Conservation (phyloP, 1,139 yeast genomes). For the Taphrina flavorubra region DNA sequence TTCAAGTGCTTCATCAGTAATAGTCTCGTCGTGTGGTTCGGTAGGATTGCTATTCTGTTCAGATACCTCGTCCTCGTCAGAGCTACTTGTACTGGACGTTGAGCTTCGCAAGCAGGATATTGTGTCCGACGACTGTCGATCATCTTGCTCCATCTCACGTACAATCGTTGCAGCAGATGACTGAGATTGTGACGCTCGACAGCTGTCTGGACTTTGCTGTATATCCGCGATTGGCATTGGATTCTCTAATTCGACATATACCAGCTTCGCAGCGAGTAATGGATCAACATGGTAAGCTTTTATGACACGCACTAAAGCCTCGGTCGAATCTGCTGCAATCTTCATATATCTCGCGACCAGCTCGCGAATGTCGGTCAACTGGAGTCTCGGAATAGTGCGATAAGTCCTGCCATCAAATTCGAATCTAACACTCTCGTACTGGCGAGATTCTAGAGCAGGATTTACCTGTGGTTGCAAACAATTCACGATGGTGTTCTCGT, state of each 20-base stretch:
- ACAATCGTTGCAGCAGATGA: neutral
- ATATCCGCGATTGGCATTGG: neutral
- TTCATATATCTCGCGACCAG: neutral
- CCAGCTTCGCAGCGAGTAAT: neutral
- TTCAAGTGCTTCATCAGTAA: neutral
- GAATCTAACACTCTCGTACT: neutral
- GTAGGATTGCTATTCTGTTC: neutral
- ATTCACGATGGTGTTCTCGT: neutral
- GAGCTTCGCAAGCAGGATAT: too few species aligned
- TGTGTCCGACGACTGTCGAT: neutral
- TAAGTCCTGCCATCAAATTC: neutral
- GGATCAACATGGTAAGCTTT: neutral
- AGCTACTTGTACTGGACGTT: neutral
- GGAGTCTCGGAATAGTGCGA: neutral
- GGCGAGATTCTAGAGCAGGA: neutral
- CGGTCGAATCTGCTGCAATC: constrained; percentile 4
- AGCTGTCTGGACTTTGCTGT: neutral
- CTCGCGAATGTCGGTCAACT: neutral
- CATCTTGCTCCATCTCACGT: neutral
- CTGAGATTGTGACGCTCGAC: neutral
- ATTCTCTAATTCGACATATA: neutral
- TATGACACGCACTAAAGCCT: neutral
- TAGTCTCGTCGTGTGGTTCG: too few species aligned
- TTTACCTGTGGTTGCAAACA: neutral
- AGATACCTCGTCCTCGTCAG: neutral